Conservation (phyloP, 768 basidiomycete genomes). For the Amanita fuliginea region DNA sequence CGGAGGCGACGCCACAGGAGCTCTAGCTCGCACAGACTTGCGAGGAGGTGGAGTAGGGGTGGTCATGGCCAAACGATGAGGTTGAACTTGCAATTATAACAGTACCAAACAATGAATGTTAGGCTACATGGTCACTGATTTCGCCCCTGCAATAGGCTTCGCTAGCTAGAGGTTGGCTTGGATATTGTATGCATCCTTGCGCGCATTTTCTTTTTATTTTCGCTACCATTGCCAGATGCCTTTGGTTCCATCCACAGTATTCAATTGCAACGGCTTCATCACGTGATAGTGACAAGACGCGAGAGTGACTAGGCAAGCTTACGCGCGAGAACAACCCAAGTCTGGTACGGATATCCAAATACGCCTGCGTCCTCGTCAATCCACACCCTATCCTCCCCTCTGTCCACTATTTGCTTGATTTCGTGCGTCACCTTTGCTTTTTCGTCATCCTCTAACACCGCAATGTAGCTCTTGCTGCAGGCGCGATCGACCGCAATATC, state of each 20-base stretch:
- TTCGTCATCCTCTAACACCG: constrained; percentile 54
- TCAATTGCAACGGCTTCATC: background rate
- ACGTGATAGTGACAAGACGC: constrained; percentile 2
- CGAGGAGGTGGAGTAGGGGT: constrained; percentile 50
- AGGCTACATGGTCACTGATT: too few relatives aligned
- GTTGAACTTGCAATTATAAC: background rate
- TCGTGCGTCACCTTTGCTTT: constrained; percentile 40
- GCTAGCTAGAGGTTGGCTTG: too few relatives aligned
- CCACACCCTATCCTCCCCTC: constrained; percentile 59
- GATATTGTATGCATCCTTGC: too few relatives aligned
- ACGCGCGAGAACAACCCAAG: constrained; percentile 40
- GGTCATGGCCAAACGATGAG: constrained; percentile 27
- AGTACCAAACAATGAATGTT: background rate
- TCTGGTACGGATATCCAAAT: constrained; percentile 77
- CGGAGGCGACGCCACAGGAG: constrained; percentile 18
- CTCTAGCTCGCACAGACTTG: constrained; percentile 31
- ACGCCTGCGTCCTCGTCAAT: constrained; percentile 60
- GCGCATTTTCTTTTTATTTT: too few relatives aligned
- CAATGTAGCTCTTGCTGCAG: constrained; percentile 79
- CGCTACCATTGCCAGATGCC: too few relatives aligned
- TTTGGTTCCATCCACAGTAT: too few relatives aligned
- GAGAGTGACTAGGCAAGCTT: constrained; percentile 14
- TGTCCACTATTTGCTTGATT: constrained; percentile 43
- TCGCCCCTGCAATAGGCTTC: too few relatives aligned
- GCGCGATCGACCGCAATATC: constrained; percentile 56